Percentiles rank a stretch among this genome's conserved stretches.
These are phyloP conservation scores for Boletus rex-veris DNA, from an alignment of 768 basidiomycete species.

Conservation along the genomic window DNA sequence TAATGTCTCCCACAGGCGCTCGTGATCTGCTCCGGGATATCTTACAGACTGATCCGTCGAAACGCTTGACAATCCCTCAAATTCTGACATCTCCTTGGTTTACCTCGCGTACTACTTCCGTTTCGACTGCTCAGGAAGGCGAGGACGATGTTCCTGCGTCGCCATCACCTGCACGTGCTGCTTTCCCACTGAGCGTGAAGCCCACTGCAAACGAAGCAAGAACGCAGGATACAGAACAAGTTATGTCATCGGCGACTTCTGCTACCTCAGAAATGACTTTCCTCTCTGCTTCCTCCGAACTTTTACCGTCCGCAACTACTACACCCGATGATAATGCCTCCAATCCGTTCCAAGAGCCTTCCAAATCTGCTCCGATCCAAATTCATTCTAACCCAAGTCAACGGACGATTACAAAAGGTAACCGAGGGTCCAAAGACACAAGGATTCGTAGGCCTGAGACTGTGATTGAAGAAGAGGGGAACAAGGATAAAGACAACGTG, in stretches of 20 bases:
- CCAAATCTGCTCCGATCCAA: constrained; percentile 18
- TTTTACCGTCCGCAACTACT: constrained; percentile 47
- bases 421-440: constrained; percentile 24
- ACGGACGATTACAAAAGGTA: constrained; percentile 53
- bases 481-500: neutral
- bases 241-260: constrained; percentile 46
- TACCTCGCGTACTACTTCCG: constrained; percentile 30
- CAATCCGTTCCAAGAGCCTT: constrained; percentile 42
- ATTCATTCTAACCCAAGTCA: constrained; percentile 56
- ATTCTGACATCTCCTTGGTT: constrained; percentile 91
- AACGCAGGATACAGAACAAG: constrained; percentile 27
- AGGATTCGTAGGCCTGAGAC: constrained; percentile 43
- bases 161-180: constrained; percentile 31
- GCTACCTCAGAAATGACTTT: constrained; percentile 43
- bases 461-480: constrained; percentile 50
- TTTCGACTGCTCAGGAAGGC: constrained; percentile 2
- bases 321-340: constrained; percentile 49
- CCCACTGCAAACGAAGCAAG: constrained; percentile 7
- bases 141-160: constrained; percentile 27
- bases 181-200: constrained; percentile 28
- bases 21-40: constrained; percentile 77
- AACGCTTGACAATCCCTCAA: constrained; percentile 76
- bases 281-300: constrained; percentile 52
- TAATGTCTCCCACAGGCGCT: constrained; percentile 53
- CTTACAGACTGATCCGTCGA: constrained; percentile 70